Conservation (phyloP, 345 rosid species). For the Rhodamnia rubescens region DNA sequence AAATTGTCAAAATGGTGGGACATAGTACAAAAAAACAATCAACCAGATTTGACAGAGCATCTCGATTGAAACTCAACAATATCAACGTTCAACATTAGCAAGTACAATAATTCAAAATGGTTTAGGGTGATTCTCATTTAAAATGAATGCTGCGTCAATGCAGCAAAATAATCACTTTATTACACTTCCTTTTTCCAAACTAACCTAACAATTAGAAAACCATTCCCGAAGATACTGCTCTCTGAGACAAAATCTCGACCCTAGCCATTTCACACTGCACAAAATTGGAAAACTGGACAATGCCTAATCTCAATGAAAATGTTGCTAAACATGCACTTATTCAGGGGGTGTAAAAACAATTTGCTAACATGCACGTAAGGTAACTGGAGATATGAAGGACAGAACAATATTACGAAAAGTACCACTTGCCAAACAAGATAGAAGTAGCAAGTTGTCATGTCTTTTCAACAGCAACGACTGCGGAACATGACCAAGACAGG, state of each 20-base stretch:
- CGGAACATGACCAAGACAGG: not conserved
- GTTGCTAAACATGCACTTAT: not conserved
- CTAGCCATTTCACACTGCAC: not conserved
- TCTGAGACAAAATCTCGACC: not conserved
- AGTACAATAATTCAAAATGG: not conserved
- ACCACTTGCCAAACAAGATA: not conserved
- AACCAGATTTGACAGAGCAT: not conserved
- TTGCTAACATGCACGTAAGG: not conserved
- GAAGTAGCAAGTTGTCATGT: not conserved
- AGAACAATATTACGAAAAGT: not conserved
- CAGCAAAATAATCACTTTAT: not conserved
- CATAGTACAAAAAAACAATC: not conserved
- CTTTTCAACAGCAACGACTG: not conserved
- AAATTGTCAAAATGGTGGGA: not conserved
- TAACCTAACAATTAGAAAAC: not conserved
- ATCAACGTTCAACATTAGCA: not conserved
- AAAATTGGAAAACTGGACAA: not conserved
- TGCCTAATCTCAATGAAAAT: not conserved
- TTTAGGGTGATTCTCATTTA: not conserved
- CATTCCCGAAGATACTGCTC: not conserved
- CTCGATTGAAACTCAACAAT: not conserved
- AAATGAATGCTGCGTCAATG: not conserved
- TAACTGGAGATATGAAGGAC: not conserved
- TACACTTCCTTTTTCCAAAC: not conserved
- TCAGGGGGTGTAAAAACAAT: not conserved